Evolutionary conservation across 2,329 filamentous ascomycete genomes (phyloP).

Genomic region (Neobulgaria alba): DNA sequence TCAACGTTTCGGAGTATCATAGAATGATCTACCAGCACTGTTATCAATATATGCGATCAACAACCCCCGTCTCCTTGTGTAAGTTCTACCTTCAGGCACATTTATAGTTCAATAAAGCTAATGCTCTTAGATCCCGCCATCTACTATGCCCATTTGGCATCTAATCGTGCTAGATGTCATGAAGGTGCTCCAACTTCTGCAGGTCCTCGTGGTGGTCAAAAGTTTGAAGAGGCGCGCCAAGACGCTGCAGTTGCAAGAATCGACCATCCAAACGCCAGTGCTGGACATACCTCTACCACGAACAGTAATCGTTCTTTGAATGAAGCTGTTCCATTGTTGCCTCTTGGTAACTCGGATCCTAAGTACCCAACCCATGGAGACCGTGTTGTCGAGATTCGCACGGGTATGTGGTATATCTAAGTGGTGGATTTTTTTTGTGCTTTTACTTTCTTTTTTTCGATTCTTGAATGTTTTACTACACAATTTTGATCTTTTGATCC

Average conservation of each 20-base stretch:
- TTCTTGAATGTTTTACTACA: conserved; percentile 17
- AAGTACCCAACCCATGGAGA: too few species aligned
- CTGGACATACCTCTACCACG: too few species aligned
- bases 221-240: conserved; percentile 29
- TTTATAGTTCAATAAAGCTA: not conserved
- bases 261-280: too few species aligned
- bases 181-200: conserved; percentile 43
- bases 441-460: conserved; percentile 11
- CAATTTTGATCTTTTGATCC: conserved; percentile 13
- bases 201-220: conserved; percentile 36
- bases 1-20: conserved; percentile 62
- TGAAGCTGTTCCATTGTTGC: conserved; percentile 24
- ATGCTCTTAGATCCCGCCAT: conserved; percentile 56
- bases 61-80: conserved; percentile 69
- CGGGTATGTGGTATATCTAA: conserved; percentile 30
- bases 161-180: conserved; percentile 70
- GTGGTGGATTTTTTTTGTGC: conserved; percentile 8
- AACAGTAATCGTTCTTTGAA: too few species aligned
- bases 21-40: conserved; percentile 91
- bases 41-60: conserved; percentile 87
- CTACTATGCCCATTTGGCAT: conserved; percentile 91
- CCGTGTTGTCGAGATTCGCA: too few species aligned
- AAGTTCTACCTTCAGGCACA: conserved; percentile 26
- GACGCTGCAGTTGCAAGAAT: conserved; percentile 14
- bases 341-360: conserved; percentile 7